Conservation (phyloP, 1,284 basidiomycete species). For the Trichosporon ovoides region DNA sequence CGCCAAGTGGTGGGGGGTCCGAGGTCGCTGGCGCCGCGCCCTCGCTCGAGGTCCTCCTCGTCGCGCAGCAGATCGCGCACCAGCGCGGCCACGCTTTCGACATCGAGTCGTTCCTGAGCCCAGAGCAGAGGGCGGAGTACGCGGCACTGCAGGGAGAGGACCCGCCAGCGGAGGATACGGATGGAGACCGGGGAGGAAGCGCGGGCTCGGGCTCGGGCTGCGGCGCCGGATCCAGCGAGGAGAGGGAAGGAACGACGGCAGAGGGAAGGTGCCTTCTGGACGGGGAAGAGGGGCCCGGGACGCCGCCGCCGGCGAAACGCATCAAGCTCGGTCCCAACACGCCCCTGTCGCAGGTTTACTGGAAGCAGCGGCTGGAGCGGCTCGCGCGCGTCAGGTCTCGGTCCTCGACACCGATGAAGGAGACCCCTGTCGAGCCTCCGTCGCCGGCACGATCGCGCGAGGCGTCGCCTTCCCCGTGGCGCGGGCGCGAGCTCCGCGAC, state of each 20-base stretch:
- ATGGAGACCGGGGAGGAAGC: background rate
- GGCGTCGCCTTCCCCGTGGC: background rate
- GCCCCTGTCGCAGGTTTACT: slow-evolving; percentile 15
- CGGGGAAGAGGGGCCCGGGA: too few relatives aligned
- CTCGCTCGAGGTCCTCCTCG: slow-evolving; percentile 30
- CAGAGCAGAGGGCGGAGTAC: slow-evolving; percentile 29
- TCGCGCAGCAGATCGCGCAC: slow-evolving; percentile 33
- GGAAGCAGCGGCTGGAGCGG: slow-evolving; percentile 14
- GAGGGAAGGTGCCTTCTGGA: too few relatives aligned
- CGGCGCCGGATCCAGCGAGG: too few relatives aligned
- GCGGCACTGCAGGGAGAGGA: slow-evolving; percentile 1
- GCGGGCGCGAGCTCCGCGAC: background rate
- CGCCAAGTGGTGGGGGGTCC: background rate
- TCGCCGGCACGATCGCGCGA: background rate
- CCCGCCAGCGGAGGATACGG: background rate
- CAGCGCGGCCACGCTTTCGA: slow-evolving; percentile 32
- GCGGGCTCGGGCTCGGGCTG: background rate
- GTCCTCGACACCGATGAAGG: background rate
- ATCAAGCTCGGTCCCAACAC: slow-evolving; percentile 6
- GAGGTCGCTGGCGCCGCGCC: slow-evolving; percentile 11
- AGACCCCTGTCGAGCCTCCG: background rate
- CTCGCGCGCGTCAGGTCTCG: background rate
- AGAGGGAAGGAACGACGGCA: too few relatives aligned
- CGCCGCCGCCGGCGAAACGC: background rate
- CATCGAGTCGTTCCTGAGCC: slow-evolving; percentile 32